Conservation (phyloP, 2,329 filamentous ascomycete genomes). For the Cercospora berteroae region DNA sequence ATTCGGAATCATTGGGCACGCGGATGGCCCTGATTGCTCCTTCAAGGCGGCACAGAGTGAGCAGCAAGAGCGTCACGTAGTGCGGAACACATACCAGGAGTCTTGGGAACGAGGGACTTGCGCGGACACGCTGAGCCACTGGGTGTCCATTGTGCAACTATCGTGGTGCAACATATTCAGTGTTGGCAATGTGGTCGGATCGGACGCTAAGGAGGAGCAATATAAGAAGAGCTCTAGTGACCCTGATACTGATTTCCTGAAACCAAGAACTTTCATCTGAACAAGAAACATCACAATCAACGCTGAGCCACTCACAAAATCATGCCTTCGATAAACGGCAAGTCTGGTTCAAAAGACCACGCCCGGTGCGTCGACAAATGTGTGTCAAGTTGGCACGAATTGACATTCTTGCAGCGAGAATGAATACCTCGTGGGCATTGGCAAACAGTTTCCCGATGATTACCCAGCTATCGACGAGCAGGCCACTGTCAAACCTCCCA, state of each 20-base stretch:
- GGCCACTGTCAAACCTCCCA: background rate
- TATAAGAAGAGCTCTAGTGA: background rate
- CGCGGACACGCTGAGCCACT: background rate
- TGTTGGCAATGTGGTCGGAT: background rate
- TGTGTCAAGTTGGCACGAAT: no score
- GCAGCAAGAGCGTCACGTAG: background rate
- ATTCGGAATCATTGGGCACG: background rate
- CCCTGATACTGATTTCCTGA: background rate
- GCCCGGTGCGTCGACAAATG: background rate
- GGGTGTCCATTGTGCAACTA: background rate
- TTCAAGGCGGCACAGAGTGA: background rate
- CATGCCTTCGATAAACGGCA: background rate
- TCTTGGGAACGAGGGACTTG: background rate
- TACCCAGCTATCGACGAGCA: no score
- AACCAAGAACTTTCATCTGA: background rate
- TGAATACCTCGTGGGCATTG: background rate
- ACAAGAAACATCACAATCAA: background rate
- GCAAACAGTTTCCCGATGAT: no score
- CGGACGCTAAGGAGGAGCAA: background rate
- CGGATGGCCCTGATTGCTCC: background rate
- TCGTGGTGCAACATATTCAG: background rate
- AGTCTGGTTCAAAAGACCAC: background rate
- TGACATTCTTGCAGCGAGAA: background rate
- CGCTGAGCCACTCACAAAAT: background rate
- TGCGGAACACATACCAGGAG: background rate